Evolutionary conservation across 192 early-diverging fungal species (phyloP).

Genomic region (Backusella psychrophila): DNA sequence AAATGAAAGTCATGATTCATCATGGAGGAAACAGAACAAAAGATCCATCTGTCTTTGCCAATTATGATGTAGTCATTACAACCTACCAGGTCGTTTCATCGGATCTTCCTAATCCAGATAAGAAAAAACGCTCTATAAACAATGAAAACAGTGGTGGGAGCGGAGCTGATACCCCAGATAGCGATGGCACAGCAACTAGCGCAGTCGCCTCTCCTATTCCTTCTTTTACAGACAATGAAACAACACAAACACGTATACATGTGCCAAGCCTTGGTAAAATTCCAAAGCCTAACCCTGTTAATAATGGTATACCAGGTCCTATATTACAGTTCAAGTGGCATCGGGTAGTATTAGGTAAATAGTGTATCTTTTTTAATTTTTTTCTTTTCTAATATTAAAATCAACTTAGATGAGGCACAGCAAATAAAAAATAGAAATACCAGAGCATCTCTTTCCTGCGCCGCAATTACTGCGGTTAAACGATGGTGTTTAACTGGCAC

Average conservation of each 20-base stretch:
- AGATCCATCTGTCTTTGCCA: slow-evolving; percentile 11
- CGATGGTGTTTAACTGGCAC: slow-evolving; percentile 70
- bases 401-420: slow-evolving; percentile 58
- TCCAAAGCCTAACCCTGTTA: neutral
- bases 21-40: slow-evolving; percentile 35
- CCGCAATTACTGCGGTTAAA: slow-evolving; percentile 43
- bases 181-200: neutral
- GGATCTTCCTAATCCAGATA: slow-evolving; percentile 20
- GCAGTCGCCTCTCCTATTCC: neutral
- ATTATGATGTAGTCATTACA: slow-evolving; percentile 43
- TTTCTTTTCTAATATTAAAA: slow-evolving; percentile 10
- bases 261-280: neutral
- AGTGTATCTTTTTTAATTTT: neutral
- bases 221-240: neutral
- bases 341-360: slow-evolving; percentile 43
- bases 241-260: neutral
- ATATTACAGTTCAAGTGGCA: slow-evolving; percentile 44
- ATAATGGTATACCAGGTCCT: slow-evolving; percentile 21
- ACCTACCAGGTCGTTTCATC: slow-evolving; percentile 38
- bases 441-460: slow-evolving; percentile 43
- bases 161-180: neutral
- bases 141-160: neutral
- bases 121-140: slow-evolving; percentile 9
- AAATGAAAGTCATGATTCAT: slow-evolving; percentile 30
- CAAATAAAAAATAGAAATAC: slow-evolving; percentile 59